These are phyloP conservation scores for Acer saccharum DNA, from an alignment of 345 rosid genomes.

Conservation along the genomic window DNA sequence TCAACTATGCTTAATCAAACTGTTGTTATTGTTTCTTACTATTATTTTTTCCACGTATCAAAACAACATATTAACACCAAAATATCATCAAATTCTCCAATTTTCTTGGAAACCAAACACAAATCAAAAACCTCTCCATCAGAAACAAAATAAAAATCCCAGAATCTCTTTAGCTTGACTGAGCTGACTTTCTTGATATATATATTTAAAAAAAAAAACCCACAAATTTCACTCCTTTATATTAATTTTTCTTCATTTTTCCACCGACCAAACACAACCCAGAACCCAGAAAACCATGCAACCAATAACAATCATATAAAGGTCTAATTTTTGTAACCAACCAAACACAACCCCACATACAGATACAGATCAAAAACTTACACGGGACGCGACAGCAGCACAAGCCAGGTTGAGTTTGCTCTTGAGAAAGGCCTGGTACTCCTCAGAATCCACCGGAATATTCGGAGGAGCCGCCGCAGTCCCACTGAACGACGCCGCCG, in stretches of 20 bases:
- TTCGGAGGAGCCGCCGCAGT: background rate
- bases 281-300: background rate
- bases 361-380: slow-evolving; percentile 15
- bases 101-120: background rate
- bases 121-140: background rate
- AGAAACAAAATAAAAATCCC: background rate
- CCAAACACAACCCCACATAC: slow-evolving; percentile 8
- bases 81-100: slow-evolving; percentile 6
- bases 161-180: background rate
- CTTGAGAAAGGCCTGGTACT: slow-evolving; percentile 60
- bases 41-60: background rate
- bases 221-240: background rate
- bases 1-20: slow-evolving; percentile 9
- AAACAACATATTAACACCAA: background rate
- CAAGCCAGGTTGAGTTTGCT: slow-evolving; percentile 64
- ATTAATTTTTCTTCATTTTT: background rate
- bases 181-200: background rate
- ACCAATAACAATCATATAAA: background rate
- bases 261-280: slow-evolving; percentile 12
- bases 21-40: background rate
- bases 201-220: background rate
- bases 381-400: slow-evolving; percentile 73
- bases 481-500: slow-evolving; percentile 1
- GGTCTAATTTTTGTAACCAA: slow-evolving; percentile 10
- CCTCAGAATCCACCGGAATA: slow-evolving; percentile 41